Conservation (phyloP, 306 rosid genomes). For the Quercus agrifolia region DNA sequence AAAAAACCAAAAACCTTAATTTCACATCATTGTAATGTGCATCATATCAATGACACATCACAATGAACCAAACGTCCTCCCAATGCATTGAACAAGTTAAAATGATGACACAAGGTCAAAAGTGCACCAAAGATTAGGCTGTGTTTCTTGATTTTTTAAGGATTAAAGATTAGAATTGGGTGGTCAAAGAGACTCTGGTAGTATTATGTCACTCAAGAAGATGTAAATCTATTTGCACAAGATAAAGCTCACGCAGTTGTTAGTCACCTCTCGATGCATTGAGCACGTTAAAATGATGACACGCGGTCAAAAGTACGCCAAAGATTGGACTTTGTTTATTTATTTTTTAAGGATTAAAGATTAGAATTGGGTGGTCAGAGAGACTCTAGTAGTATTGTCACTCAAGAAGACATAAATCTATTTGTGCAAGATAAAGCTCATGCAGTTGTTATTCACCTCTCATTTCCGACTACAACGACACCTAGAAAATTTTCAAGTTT, state of each 20-base stretch:
- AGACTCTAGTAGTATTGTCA: background rate
- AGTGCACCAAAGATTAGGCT: too few species aligned
- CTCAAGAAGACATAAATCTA: too few species aligned
- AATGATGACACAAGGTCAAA: too few species aligned
- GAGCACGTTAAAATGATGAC: too few species aligned
- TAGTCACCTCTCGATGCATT: too few species aligned
- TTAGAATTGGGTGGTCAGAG: background rate
- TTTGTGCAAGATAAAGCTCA: too few species aligned
- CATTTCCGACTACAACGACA: background rate
- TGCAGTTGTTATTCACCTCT: background rate
- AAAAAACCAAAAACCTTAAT: too few species aligned
- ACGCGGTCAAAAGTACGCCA: too few species aligned
- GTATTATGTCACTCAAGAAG: background rate
- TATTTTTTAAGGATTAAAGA: background rate
- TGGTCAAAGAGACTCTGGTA: background rate
- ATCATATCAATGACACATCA: too few species aligned
- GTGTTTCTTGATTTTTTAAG: background rate
- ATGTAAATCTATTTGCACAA: background rate
- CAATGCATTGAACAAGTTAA: too few species aligned
- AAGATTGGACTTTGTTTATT: background rate
- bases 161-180: background rate
- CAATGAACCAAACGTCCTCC: too few species aligned
- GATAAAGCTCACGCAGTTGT: background rate
- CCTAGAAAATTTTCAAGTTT: background rate
- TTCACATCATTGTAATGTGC: too few species aligned